Base-by-base conservation (phyloP, 768 basidiomycete species). In the Auriscalpium microsporum region DNA sequence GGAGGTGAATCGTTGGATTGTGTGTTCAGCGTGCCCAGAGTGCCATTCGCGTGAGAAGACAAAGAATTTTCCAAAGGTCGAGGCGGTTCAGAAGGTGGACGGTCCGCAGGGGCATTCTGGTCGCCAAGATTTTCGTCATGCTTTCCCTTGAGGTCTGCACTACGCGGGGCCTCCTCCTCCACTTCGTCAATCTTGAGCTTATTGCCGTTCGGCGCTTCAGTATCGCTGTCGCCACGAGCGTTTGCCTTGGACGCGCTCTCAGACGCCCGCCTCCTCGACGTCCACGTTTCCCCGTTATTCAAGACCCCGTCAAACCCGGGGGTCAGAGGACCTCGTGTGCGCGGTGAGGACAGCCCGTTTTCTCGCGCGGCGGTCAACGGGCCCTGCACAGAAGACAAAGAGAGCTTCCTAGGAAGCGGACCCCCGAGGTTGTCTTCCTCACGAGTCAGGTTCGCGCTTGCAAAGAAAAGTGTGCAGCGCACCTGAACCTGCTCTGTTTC, bases 221-320 rank as follows among this genome's bases (percentile, higher is more conserved):
- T 71, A 40, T 71, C 72, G 14, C 65, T 69, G n/a, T 65, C 64
- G 11, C 65, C 68, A 72, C 81, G 67, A 62, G 68, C 67, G 57
- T 69, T 65, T 47, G 69, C 54, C 62, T 80, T 87, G 49, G 72
- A 55, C 16, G 75, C 70, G 36, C 77, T 74, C 57, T 81, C 81
- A n/a, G 85, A 82, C 58, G 78, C 69, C 38, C 85, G 81, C 62
- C 83, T 77, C 61, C 82, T 75, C 11, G 83, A 72, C 16, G 76
- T 69, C 88, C 88, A 87, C 34, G 84, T 79, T 52, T 90, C 87
- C 48, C 82, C 83, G 50, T 72, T 75, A 52, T 67, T 75, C 49
- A 90, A 72, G 10, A 89, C 79, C n/a, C 87, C 87, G 62, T 90
- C 88, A 60, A 90, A 87, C 55, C 78, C 78, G 53, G 81, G 72